Conservation (phyloP, 163 green algal genomes). For the Coccomyxa subellipsoidea region DNA sequence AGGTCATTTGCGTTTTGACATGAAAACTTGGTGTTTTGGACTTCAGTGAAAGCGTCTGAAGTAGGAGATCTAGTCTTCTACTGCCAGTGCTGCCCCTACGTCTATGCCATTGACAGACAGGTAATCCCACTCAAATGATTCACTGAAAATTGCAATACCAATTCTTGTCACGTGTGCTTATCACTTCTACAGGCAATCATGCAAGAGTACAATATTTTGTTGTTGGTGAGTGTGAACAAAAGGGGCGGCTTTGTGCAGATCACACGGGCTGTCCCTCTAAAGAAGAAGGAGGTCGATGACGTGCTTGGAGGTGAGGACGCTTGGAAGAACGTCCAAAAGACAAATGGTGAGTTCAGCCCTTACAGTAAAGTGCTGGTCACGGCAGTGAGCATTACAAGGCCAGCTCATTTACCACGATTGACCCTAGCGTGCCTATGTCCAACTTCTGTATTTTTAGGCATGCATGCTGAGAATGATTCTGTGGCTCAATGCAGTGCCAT, state of each 20-base stretch:
- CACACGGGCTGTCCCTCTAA: conserved; percentile 55
- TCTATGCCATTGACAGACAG: conserved; percentile 80
- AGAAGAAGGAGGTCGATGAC: conserved; percentile 88
- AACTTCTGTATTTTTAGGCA: no score
- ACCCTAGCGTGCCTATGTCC: no score
- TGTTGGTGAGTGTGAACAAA: not conserved
- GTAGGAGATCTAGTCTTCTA: not conserved
- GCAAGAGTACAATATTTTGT: no score
- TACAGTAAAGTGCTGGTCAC: no score
- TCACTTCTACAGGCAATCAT: no score
- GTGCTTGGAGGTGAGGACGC: conserved; percentile 83
- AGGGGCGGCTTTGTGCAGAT: conserved; percentile 45
- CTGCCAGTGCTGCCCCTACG: conserved; percentile 84
- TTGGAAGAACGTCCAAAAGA: conserved; percentile 85
- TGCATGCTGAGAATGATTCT: not conserved
- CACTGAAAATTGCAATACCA: no score
- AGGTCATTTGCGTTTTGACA: not conserved
- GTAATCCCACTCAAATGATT: no score
- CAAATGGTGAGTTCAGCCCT: conserved; percentile 20
- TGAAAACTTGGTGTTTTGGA: not conserved
- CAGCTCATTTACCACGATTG: not conserved
- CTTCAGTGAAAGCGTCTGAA: not conserved
- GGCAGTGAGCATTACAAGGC: not conserved
- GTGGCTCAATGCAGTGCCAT: conserved; percentile 60
- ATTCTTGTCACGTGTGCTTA: no score